Percentiles rank a stretch among this genome's conserved stretches.
Evolutionary conservation across 1,284 basidiomycete species (phyloP).

Genomic region (Malassezia vespertilionis): DNA sequence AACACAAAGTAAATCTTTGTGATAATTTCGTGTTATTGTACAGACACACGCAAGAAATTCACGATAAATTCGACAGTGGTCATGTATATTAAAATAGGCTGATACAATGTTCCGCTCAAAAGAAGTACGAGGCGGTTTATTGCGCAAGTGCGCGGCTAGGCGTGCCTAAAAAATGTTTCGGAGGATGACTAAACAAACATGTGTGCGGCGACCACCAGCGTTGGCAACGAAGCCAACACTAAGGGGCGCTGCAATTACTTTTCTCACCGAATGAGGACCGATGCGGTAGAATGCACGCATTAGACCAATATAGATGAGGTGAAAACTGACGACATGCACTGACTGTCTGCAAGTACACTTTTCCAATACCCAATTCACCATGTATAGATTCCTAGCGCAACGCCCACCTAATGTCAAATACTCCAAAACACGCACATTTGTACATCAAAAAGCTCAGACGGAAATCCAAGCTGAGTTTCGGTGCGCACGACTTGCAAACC

Average conservation of each 20-base stretch:
- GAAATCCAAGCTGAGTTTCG: constrained; percentile 39
- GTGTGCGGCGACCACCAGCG: too few relatives aligned
- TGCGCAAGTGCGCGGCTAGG: too few relatives aligned
- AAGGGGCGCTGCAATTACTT: constrained; percentile 5
- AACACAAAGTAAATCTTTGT: not conserved
- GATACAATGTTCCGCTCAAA: too few relatives aligned
- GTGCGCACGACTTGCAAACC: constrained; percentile 34
- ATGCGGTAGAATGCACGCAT: constrained; percentile 5
- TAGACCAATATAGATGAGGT: constrained; percentile 18
- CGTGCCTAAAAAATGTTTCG: too few relatives aligned
- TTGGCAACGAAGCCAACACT: too few relatives aligned
- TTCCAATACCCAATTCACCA: too few relatives aligned
- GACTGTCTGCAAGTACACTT: not conserved
- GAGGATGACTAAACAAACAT: too few relatives aligned
- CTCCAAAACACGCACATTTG: constrained; percentile 29
- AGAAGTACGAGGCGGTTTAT: too few relatives aligned
- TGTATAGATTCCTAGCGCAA: constrained; percentile 11
- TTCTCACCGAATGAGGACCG: constrained; percentile 20
- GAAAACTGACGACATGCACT: not conserved
- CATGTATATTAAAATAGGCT: too few relatives aligned
- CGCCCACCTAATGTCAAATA: constrained; percentile 15
- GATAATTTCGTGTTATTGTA: not conserved
- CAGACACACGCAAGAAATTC: not conserved
- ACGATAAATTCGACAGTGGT: not conserved
- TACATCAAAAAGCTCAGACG: constrained; percentile 42